Evolutionary conservation across 2,329 filamentous ascomycete species (phyloP).

Genomic region (Calonectria hongkongensis): DNA sequence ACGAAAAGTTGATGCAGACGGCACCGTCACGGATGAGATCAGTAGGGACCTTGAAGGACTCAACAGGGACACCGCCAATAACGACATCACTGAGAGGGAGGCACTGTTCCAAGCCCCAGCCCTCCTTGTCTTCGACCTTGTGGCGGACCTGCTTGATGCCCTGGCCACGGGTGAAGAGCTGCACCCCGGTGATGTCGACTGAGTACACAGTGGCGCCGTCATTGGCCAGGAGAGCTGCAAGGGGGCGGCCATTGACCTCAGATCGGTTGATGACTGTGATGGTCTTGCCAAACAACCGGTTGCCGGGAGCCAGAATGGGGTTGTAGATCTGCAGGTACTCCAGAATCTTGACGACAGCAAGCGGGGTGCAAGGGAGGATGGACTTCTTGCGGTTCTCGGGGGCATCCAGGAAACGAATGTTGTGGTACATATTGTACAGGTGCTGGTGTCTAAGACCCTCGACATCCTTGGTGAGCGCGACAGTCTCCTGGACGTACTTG

Average conservation of each 20-base stretch:
- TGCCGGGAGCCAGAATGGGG: constrained; percentile 92
- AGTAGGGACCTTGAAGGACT: constrained; percentile 92
- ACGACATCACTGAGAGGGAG: constrained; percentile 94
- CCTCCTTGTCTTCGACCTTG: constrained; percentile 88
- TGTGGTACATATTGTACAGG: constrained; percentile 99
- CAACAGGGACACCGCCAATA: constrained; percentile 92
- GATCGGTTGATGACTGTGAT: constrained; percentile 97
- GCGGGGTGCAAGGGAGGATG: constrained; percentile 94
- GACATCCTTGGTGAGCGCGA: constrained; percentile 93
- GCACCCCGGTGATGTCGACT: constrained; percentile 92
- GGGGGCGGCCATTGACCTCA: constrained; percentile 94
- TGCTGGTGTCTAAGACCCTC: constrained; percentile 95
- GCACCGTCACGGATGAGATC: constrained; percentile 90
- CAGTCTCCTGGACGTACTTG: constrained; percentile 96
- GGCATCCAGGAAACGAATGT: constrained; percentile 93
- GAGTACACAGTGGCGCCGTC: constrained; percentile 97
- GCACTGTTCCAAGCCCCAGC: constrained; percentile 86
- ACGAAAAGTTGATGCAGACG: constrained; percentile 99
- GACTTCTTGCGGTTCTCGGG: constrained; percentile 88
- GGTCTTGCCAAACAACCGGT: constrained; percentile 93
- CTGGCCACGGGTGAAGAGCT: constrained; percentile 92
- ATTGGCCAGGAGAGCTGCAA: constrained; percentile 95
- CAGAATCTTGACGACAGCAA: constrained; percentile 97
- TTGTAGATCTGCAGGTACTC: constrained; percentile 98
- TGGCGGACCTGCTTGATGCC: constrained; percentile 91